A percentile compares a stretch with the other conserved stretches of the same genome.
Evolutionary conservation across 1,284 basidiomycete genomes (phyloP).

Genomic region (Pisolithus thermaeus): DNA sequence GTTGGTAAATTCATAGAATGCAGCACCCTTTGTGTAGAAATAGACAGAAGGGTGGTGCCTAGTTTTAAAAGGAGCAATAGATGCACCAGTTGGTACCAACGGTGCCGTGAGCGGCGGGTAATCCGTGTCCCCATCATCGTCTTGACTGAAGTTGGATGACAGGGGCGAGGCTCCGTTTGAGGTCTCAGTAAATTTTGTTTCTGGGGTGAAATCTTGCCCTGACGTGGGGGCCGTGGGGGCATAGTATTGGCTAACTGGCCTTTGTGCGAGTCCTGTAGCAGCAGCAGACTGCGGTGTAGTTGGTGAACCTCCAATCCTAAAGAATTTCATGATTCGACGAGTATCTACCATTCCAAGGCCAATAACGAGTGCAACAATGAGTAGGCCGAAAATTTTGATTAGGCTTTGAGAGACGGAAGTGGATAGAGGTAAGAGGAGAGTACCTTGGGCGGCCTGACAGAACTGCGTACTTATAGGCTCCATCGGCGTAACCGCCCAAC

Average conservation of each 20-base stretch:
- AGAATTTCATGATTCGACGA: slow-evolving; percentile 30
- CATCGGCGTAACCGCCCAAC: background rate
- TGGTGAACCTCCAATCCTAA: slow-evolving; percentile 26
- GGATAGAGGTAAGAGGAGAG: slow-evolving; percentile 11
- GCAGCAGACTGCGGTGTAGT: slow-evolving; percentile 18
- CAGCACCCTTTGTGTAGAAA: slow-evolving; percentile 57
- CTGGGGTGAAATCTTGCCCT: slow-evolving; percentile 9
- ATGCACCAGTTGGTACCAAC: slow-evolving; percentile 22
- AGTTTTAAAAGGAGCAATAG: slow-evolving; percentile 25
- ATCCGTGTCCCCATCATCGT: slow-evolving; percentile 12
- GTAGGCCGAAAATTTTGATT: slow-evolving; percentile 26
- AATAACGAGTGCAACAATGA: slow-evolving; percentile 17
- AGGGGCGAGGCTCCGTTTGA: slow-evolving; percentile 8
- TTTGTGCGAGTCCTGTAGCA: slow-evolving; percentile 13
- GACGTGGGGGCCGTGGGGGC: slow-evolving; percentile 7
- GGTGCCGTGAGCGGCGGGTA: slow-evolving; percentile 31
- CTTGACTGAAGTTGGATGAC: slow-evolving; percentile 3
- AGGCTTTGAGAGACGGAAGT: slow-evolving; percentile 9
- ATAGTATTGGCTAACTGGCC: slow-evolving; percentile 24
- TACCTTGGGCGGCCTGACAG: slow-evolving; percentile 10
- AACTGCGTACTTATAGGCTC: slow-evolving; percentile 21
- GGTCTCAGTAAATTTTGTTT: background rate
- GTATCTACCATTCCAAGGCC: slow-evolving; percentile 29
- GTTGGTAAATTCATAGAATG: slow-evolving; percentile 64
- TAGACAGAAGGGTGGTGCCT: slow-evolving; percentile 34